These are phyloP conservation scores for Chlorella sp. DNA, from an alignment of 139 green algal genomes.

Conservation along the genomic window DNA sequence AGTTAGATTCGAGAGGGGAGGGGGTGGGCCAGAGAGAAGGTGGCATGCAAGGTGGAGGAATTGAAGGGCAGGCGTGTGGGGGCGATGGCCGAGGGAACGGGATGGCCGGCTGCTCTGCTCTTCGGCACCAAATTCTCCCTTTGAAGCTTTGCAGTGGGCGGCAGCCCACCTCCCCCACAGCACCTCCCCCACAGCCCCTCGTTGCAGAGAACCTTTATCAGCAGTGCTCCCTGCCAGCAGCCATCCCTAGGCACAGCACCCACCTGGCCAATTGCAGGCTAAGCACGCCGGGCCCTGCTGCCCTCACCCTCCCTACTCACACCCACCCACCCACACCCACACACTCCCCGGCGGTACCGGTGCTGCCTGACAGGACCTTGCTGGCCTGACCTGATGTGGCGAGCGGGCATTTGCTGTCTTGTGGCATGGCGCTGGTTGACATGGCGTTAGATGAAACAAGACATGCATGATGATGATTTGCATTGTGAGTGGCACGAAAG, in stretches of 20 bases:
- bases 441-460: no score
- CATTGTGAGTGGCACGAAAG: no score
- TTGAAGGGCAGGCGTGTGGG: neutral
- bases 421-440: no score
- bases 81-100: no score
- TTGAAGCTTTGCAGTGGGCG: neutral
- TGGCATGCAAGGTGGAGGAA: neutral
- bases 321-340: neutral
- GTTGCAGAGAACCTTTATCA: neutral
- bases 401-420: no score
- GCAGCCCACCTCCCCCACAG: neutral
- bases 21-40: no score
- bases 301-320: neutral
- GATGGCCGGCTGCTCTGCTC: neutral
- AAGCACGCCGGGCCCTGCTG: neutral
- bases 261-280: neutral
- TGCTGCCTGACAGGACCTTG: no score
- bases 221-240: neutral
- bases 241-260: no score
- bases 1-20: neutral
- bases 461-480: no score
- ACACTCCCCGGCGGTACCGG: no score
- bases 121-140: neutral
- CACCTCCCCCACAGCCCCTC: neutral
- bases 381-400: no score